These are phyloP conservation scores for Ogataea polymorpha DNA, from an alignment of 805 yeast genomes.

Conservation along the genomic window DNA sequence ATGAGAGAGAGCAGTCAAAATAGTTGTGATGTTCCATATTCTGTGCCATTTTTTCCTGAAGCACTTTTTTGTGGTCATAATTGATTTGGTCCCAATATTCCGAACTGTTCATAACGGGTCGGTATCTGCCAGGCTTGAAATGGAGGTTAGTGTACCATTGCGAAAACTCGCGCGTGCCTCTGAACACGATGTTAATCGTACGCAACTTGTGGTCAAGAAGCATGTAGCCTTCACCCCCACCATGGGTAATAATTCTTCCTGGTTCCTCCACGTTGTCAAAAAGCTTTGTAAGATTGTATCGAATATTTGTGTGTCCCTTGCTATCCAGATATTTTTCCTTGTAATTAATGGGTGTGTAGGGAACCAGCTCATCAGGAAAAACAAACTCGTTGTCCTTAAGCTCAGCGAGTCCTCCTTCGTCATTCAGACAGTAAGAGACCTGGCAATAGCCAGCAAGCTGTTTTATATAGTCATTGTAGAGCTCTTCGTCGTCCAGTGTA, in stretches of 20 bases:
- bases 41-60: not conserved
- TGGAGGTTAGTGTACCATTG: constrained; percentile 23
- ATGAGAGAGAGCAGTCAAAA: constrained; percentile 8
- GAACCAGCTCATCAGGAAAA: constrained; percentile 13
- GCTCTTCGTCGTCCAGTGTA: constrained; percentile 5
- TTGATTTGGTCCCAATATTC: constrained; percentile 9
- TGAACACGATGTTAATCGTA: constrained; percentile 14
- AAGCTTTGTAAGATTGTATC: constrained; percentile 15
- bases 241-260: constrained; percentile 11
- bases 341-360: constrained; percentile 9
- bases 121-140: constrained; percentile 13
- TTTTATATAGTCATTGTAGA: constrained; percentile 5
- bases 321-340: constrained; percentile 5
- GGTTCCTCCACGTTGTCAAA: constrained; percentile 8
- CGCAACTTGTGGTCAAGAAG: constrained; percentile 16
- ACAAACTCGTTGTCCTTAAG: constrained; percentile 7
- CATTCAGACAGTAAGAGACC: constrained; percentile 23
- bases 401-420: constrained; percentile 8
- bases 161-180: constrained; percentile 17
- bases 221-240: constrained; percentile 24
- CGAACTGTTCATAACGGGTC: constrained; percentile 6
- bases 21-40: constrained; percentile 7
- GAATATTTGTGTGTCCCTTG: not conserved
- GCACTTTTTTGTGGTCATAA: constrained; percentile 1
- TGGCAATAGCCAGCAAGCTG: constrained; percentile 16